phyloP scores from a whole-genome alignment of 176 grass and related monocot species.

The Musa troglodytarum region DNA sequence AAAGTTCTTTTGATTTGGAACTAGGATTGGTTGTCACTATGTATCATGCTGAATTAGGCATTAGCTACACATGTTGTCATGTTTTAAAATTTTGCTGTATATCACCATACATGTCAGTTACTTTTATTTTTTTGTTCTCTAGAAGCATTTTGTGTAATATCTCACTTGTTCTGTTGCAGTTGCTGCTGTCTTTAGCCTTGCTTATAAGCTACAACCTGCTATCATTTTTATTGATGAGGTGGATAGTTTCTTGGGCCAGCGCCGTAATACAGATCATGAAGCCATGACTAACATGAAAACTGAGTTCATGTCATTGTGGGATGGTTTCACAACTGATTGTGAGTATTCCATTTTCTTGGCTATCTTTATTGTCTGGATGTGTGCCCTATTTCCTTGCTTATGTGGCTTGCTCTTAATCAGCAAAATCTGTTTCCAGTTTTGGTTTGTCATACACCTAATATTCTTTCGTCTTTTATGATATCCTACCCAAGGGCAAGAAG shows the following conservation, averaged over 20 bases:
- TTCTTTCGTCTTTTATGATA: no score
- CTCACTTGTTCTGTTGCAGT: slow-evolving; percentile 34
- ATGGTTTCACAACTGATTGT: slow-evolving; percentile 97
- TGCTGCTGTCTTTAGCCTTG: slow-evolving; percentile 77
- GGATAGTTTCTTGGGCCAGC: slow-evolving; percentile 87
- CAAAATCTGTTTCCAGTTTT: no score
- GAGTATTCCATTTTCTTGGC: slow-evolving; percentile 19
- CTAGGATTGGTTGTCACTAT: no score
- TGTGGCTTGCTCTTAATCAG: background rate
- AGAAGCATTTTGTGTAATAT: background rate
- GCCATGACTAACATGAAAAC: slow-evolving; percentile 98
- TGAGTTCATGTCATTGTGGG: slow-evolving; percentile 99
- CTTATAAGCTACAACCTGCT: slow-evolving; percentile 87
- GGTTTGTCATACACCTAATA: no score
- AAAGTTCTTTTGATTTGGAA: no score
- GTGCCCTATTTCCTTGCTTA: background rate
- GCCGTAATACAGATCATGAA: slow-evolving; percentile 73
- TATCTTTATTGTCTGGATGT: background rate
- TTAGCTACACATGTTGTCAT: no score
- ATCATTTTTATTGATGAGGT: slow-evolving; percentile 99
- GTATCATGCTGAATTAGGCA: no score
- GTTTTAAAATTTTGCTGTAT: no score
- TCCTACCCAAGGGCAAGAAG: no score
- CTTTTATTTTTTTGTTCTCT: no score
- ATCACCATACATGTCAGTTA: no score